phyloP scores from a whole-genome alignment of 2,329 filamentous ascomycete genomes.

The Sporothrix luriei region DNA sequence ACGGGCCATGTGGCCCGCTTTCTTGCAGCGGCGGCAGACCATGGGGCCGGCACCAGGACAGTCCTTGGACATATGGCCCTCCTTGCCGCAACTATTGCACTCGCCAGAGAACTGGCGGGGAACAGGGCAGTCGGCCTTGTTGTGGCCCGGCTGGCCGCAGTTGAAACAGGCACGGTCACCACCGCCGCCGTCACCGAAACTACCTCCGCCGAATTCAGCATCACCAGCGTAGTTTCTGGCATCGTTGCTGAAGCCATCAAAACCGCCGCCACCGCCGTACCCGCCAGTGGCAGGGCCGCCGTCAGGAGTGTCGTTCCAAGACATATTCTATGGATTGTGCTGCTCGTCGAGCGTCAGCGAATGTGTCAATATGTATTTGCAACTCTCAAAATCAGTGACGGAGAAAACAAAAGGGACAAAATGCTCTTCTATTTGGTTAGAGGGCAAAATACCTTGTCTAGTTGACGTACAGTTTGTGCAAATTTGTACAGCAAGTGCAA shows the following conservation, averaged over 20 bases:
- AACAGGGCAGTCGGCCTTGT: constrained; percentile 64
- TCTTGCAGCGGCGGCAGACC: constrained; percentile 49
- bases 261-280: constrained; percentile 42
- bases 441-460: not conserved
- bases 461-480: not conserved
- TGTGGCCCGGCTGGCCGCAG: constrained; percentile 61
- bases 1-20: constrained; percentile 57
- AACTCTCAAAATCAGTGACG: not conserved
- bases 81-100: constrained; percentile 50
- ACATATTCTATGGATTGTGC: constrained; percentile 9
- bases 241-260: constrained; percentile 57
- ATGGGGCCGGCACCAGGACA: constrained; percentile 48
- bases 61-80: constrained; percentile 56
- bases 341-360: not conserved
- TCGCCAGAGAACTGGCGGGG: constrained; percentile 47
- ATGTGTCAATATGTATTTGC: not conserved
- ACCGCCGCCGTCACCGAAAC: constrained; percentile 35
- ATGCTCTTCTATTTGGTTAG: too few species aligned
- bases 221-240: not conserved
- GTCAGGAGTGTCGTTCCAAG: not conserved
- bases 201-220: constrained; percentile 4
- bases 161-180: constrained; percentile 59
- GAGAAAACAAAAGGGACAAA: too few species aligned
- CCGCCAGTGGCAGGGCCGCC: not conserved
- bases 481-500: not conserved